Evolutionary conservation across 2,329 filamentous ascomycete genomes (phyloP).

Genomic region (Elsinoe arachidis): DNA sequence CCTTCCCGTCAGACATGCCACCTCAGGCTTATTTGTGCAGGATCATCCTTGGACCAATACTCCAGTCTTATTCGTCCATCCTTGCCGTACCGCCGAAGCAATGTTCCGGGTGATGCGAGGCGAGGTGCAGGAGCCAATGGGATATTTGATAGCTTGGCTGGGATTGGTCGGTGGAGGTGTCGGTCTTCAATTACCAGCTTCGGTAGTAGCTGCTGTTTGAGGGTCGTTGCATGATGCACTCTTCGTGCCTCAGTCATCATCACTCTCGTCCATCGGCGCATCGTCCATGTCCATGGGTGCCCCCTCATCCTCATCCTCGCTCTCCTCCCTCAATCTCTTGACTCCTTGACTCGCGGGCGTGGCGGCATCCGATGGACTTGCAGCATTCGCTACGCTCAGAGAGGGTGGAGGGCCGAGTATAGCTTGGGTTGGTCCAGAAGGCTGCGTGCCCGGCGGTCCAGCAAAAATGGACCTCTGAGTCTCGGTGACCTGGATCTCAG

Average conservation of each 20-base stretch:
- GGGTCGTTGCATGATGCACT: background rate
- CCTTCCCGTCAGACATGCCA: background rate
- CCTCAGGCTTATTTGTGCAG: slow-evolving; percentile 31
- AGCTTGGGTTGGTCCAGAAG: slow-evolving; percentile 18
- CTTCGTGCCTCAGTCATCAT: slow-evolving; percentile 46
- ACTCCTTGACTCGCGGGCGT: slow-evolving; percentile 8
- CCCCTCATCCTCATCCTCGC: slow-evolving; percentile 34
- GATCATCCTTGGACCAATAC: slow-evolving; percentile 74
- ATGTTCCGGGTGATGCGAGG: slow-evolving; percentile 49
- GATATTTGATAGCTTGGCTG: slow-evolving; percentile 82
- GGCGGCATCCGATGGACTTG: slow-evolving; percentile 31
- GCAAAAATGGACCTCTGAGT: slow-evolving; percentile 66
- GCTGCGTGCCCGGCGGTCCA: slow-evolving; percentile 18
- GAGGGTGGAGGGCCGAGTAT: slow-evolving; percentile 26
- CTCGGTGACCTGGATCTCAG: slow-evolving; percentile 44
- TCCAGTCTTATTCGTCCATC: slow-evolving; percentile 85
- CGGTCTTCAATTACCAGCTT: slow-evolving; percentile 61
- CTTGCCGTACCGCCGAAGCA: slow-evolving; percentile 77
- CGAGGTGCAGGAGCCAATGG: slow-evolving; percentile 36
- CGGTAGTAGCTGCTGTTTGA: background rate
- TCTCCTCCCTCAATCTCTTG: slow-evolving; percentile 54
- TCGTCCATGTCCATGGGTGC: slow-evolving; percentile 26
- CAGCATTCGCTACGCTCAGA: slow-evolving; percentile 40
- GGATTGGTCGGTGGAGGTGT: slow-evolving; percentile 77
- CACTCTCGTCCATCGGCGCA: slow-evolving; percentile 38